Evolutionary conservation across 768 basidiomycete species (phyloP).

Genomic region (Obba rivulosa): DNA sequence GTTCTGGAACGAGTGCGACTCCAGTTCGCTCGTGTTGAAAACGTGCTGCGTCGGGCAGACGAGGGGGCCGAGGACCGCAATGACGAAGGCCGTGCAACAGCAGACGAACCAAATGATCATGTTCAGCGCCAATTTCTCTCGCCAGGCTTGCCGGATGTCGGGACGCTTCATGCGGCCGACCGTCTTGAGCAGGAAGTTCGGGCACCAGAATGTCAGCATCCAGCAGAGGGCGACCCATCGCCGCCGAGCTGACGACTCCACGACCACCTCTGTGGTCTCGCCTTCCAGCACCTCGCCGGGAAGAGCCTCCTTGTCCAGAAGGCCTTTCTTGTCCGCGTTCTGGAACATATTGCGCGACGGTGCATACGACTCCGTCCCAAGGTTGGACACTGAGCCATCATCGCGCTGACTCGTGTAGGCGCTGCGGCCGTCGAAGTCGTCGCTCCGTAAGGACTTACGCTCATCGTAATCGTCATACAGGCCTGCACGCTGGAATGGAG

Average conservation of each 20-base stretch:
- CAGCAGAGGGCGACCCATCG: constrained; percentile 87
- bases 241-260: constrained; percentile 73
- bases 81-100: constrained; percentile 85
- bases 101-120: constrained; percentile 95
- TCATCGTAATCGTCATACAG: constrained; percentile 77
- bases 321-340: constrained; percentile 64
- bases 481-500: constrained; percentile 75
- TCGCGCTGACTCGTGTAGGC: constrained; percentile 73
- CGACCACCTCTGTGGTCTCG: constrained; percentile 83
- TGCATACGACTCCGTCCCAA: constrained; percentile 90
- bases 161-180: constrained; percentile 90
- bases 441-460: constrained; percentile 63
- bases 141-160: constrained; percentile 94
- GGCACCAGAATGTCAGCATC: constrained; percentile 91
- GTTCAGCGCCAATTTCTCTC: constrained; percentile 94
- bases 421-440: constrained; percentile 78
- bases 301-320: constrained; percentile 76
- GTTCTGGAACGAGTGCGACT: constrained; percentile 56
- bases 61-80: constrained; percentile 77
- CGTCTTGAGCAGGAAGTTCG: constrained; percentile 59
- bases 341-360: constrained; percentile 97
- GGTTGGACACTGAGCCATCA: constrained; percentile 75
- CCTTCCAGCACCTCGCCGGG: constrained; percentile 84
- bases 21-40: constrained; percentile 73
- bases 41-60: constrained; percentile 97